Evolutionary conservation across 495 filamentous ascomycete species (phyloP), one percentile per base, ranked within the genome.

Genomic region (Parathielavia hyrcaniae): DNA sequence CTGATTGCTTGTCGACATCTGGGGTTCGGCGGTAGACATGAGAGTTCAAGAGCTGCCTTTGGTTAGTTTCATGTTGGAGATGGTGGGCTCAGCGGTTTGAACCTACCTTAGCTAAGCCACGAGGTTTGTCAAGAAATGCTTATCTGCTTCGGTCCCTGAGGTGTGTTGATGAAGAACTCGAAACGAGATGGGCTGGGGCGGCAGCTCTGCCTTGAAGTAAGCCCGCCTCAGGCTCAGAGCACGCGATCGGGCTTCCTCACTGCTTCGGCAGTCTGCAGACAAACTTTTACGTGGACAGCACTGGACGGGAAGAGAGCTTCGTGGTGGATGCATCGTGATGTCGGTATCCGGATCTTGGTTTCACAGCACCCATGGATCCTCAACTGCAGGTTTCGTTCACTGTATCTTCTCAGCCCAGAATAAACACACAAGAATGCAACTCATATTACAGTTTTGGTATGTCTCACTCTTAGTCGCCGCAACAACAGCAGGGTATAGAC

Each of bases 11-110:
- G 43, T 39, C 16, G 40, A 3, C 10, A 39, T 51, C n/a, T n/a
- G n/a, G n/a, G n/a, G n/a, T 23, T 51, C 49, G 17, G 23, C 49
- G 35, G 49, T 50, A 22, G 48, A 50, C 32, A 38, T 50, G 13
- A 11, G 17, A 19, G 30, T 17, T 32, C 16, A 20, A 11, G 47
- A 36, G 47, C 32, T 50, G 30, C 20, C 47, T 47, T 22, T 16
- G 6, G 45, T 47, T 47, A 30, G 45, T 47, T 47, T 47, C 20
- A 14, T 47, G 20, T 47, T 30, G 45, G 45, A 47, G 30, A 14
- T 47, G 30, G 12, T 13, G 8, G 45, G 23, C 20, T 7, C 30
- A 45, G 26, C 10, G 45, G 45, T 26, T 17, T 17, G 4, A 23
- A 20, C 43, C 43, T 23, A 45, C n/a, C n/a, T n/a, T n/a, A n/a